A percentile compares a stretch with the other conserved stretches of the same genome.
Evolutionary conservation across 768 basidiomycete genomes (phyloP).

Genomic region (Tulasnella sp.): DNA sequence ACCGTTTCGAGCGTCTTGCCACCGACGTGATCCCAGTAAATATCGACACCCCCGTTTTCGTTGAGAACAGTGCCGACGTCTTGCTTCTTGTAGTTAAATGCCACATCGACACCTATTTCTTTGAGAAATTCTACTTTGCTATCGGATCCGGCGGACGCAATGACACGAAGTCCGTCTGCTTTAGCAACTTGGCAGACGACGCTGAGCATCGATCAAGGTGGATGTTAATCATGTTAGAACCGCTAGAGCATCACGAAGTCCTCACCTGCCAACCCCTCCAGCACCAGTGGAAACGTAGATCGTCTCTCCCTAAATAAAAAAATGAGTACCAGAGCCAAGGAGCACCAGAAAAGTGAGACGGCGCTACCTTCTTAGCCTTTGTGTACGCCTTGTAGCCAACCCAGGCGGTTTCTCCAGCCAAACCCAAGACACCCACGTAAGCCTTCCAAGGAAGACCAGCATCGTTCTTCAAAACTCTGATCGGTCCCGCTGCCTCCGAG

Average conservation of each 20-base stretch:
- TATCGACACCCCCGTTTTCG: slow-evolving; percentile 56
- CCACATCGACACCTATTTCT: slow-evolving; percentile 59
- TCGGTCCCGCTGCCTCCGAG: background rate
- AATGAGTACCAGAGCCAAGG: background rate
- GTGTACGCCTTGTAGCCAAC: slow-evolving; percentile 46
- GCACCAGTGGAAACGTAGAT: slow-evolving; percentile 50
- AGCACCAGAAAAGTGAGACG: background rate
- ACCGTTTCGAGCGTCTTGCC: slow-evolving; percentile 36
- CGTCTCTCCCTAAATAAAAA: slow-evolving; percentile 44
- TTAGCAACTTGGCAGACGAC: slow-evolving; percentile 47
- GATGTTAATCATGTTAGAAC: slow-evolving; percentile 28
- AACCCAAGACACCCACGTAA: slow-evolving; percentile 30
- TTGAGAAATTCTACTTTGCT: slow-evolving; percentile 63
- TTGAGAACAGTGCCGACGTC: slow-evolving; percentile 50
- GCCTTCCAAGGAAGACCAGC: background rate
- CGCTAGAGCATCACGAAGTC: background rate
- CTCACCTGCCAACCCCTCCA: slow-evolving; percentile 60
- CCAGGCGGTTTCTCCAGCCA: slow-evolving; percentile 39
- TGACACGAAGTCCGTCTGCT: slow-evolving; percentile 53
- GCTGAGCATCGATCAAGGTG: background rate
- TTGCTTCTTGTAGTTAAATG: slow-evolving; percentile 70
- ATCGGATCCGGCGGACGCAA: slow-evolving; percentile 68
- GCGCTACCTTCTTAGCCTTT: slow-evolving; percentile 43
- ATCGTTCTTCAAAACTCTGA: slow-evolving; percentile 4
- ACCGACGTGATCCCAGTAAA: slow-evolving; percentile 44